A percentile compares a stretch with the other conserved stretches of the same genome.
phyloP scores from a whole-genome alignment of 306 rosid species.

The Trifolium pratense region DNA sequence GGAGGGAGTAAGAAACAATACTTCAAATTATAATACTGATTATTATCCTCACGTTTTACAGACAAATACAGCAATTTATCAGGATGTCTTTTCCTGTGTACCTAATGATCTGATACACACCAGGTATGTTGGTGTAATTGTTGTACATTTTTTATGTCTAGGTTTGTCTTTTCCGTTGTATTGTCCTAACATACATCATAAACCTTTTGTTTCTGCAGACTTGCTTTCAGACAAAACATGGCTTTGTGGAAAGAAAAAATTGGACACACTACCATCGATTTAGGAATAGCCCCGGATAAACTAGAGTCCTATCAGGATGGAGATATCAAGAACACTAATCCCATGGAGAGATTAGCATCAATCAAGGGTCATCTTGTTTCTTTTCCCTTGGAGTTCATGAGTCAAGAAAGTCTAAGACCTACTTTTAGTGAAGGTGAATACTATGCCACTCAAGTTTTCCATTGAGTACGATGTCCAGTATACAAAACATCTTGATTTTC shows the following conservation, averaged over 20 bases:
- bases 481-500: constrained; percentile 4
- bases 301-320: constrained; percentile 69
- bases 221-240: constrained; percentile 77
- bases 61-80: constrained; percentile 86
- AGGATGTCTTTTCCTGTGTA: constrained; percentile 87
- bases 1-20: neutral
- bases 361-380: constrained; percentile 91
- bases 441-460: constrained; percentile 91
- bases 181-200: constrained; percentile 41
- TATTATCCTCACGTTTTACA: constrained; percentile 46
- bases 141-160: constrained; percentile 10
- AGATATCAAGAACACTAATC: constrained; percentile 56
- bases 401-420: constrained; percentile 93
- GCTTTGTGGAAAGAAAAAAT: constrained; percentile 71
- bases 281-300: constrained; percentile 81
- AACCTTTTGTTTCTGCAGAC: constrained; percentile 50
- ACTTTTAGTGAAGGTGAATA: constrained; percentile 92
- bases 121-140: constrained; percentile 55
- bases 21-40: constrained; percentile 28
- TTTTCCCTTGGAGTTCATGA: constrained; percentile 88
- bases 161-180: constrained; percentile 14
- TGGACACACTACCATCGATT: constrained; percentile 85
- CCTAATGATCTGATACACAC: constrained; percentile 88
- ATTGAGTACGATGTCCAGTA: constrained; percentile 49
- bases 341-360: constrained; percentile 69